These are phyloP conservation scores for Friedmanniomyces simplex DNA, from an alignment of 495 filamentous ascomycete genomes.

Conservation along the genomic window DNA sequence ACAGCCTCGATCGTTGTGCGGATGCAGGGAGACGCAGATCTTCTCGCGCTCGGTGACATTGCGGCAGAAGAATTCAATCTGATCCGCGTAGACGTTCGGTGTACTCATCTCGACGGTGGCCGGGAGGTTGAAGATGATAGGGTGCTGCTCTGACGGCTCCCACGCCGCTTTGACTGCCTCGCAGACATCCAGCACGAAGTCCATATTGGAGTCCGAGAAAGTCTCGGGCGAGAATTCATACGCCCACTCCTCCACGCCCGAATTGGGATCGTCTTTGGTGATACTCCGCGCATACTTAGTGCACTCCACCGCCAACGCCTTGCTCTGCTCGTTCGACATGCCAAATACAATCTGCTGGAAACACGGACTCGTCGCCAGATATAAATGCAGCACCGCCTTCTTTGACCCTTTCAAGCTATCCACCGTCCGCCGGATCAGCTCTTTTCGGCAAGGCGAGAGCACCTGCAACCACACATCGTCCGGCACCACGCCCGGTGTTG, in stretches of 20 bases:
- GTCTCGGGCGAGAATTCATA: slow-evolving; percentile 97
- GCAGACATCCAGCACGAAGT: slow-evolving; percentile 75
- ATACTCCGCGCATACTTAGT: slow-evolving; percentile 78
- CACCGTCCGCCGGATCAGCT: slow-evolving; percentile 84
- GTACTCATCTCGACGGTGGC: slow-evolving; percentile 95
- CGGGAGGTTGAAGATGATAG: slow-evolving; percentile 95
- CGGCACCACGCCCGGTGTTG: slow-evolving; percentile 75
- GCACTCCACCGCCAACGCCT: slow-evolving; percentile 77
- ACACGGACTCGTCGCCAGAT: slow-evolving; percentile 88
- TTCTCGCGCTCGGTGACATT: slow-evolving; percentile 68
- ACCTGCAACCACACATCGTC: slow-evolving; percentile 96
- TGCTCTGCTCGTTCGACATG: slow-evolving; percentile 69
- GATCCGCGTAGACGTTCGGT: slow-evolving; percentile 92
- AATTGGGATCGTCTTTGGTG: slow-evolving; percentile 85
- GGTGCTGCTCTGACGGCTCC: slow-evolving; percentile 70
- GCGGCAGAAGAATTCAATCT: slow-evolving; percentile 90
- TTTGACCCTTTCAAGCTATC: slow-evolving; percentile 82
- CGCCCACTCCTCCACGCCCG: slow-evolving; percentile 71
- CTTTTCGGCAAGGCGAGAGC: slow-evolving; percentile 83
- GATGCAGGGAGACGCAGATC: slow-evolving; percentile 74
- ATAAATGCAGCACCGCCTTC: slow-evolving; percentile 95
- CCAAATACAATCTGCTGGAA: slow-evolving; percentile 85
- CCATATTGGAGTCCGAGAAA: slow-evolving; percentile 82
- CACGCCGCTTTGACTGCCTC: slow-evolving; percentile 94
- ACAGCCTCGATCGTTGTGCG: slow-evolving; percentile 92